Evolutionary conservation across 805 yeast genomes (phyloP), one percentile per base, ranked within the genome.

Genomic region (Candida pini): DNA sequence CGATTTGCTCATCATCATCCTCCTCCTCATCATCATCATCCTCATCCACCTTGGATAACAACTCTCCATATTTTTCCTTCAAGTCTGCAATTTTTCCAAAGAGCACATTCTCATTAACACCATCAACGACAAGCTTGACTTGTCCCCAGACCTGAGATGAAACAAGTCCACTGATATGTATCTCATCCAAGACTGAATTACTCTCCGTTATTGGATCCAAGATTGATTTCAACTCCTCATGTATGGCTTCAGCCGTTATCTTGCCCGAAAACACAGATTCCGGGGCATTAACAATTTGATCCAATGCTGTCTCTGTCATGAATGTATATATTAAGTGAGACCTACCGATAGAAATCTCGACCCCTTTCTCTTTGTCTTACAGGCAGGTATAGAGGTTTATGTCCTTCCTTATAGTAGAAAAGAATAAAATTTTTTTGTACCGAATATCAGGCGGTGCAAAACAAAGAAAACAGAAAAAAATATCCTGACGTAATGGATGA

Each of bases 61-160:
- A 28, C 28, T 41, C 48, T 4, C 59, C 63, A 27, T 51, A 51
- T 23, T 48, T 48, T 39, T 60, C 62, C 43, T 64, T 71, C 38
- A 81, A 51, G 24, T 61, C 65, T 2, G 78, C 78, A 28, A 86
- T 71, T 34, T 69, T 69, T 14, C 68, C 73, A 36, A 66, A 69
- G 53, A 84, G 53, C 23, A 87, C 59, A 28, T 69, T 67, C 31
- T 81, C 87, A 18, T 81, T 77, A 9, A 82, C 81, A 6, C 81
- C 81, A 39, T 88, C 96, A 25, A 87, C 64, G 14, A 90, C 80
- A 63, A 90, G 71, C 58, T 84, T 86, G 2, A 85, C 80, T 60
- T 90, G 97, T 36, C 90, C 95, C 87, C 90, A 90, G 0, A 92
- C 88, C 54, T 90, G 97, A 26, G 81, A 73, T 17, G 96, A 79